A percentile compares a stretch with the other conserved stretches of the same genome.
phyloP scores from a whole-genome alignment of 805 yeast species.

The Schwanniomyces polymorphus region DNA sequence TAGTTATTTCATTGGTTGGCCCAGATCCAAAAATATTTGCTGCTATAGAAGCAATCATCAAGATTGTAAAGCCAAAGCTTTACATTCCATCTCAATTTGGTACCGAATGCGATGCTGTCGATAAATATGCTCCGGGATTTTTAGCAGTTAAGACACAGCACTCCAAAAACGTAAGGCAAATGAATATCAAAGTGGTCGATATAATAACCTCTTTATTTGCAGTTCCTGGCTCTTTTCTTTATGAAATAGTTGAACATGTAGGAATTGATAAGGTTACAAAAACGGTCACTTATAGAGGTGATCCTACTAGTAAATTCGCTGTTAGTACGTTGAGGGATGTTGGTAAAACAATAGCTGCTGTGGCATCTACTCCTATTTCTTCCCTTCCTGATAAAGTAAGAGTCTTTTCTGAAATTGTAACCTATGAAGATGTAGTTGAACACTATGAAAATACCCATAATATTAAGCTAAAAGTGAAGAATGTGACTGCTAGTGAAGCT shows the following conservation, averaged over 20 bases:
- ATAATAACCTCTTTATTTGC: conserved; percentile 43
- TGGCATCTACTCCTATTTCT: conserved; percentile 36
- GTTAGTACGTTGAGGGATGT: conserved; percentile 41
- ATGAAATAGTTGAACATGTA: conserved; percentile 30
- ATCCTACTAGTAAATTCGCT: conserved; percentile 33
- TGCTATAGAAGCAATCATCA: conserved; percentile 38
- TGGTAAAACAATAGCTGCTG: conserved; percentile 42
- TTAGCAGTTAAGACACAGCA: conserved; percentile 33
- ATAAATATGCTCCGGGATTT: conserved; percentile 32
- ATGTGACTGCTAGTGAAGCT: conserved; percentile 23
- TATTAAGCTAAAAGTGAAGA: conserved; percentile 30
- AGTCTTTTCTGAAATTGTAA: conserved; percentile 39
- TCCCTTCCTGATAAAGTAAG: conserved; percentile 44
- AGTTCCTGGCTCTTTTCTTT: conserved; percentile 29
- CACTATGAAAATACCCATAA: conserved; percentile 40
- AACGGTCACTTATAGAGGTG: conserved; percentile 39
- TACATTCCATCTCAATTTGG: conserved; percentile 67
- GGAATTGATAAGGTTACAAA: conserved; percentile 38
- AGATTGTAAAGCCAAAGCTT: conserved; percentile 44
- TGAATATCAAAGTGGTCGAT: conserved; percentile 49
- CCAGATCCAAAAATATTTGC: conserved; percentile 27
- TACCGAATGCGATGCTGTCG: conserved; percentile 33
- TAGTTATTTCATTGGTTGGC: conserved; percentile 47
- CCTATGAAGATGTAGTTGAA: conserved; percentile 37
- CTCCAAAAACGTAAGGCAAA: conserved; percentile 35